phyloP scores from a whole-genome alignment of 441 rosid species.

The Erodium texanum region DNA sequence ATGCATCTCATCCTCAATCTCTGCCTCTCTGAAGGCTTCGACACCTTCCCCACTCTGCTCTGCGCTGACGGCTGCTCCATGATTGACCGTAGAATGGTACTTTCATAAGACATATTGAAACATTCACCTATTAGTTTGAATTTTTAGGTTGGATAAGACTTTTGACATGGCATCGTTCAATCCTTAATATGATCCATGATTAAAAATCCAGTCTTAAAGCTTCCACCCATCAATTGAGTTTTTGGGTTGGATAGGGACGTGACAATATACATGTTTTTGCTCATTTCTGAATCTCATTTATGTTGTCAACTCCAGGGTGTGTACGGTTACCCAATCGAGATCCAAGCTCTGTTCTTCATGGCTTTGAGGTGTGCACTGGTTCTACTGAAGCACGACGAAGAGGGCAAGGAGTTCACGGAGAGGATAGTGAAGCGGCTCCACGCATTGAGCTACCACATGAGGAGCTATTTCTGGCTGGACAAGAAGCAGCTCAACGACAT shows the following conservation, averaged over 20 bases:
- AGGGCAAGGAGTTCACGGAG: constrained; percentile 74
- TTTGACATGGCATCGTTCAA: too few species aligned
- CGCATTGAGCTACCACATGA: constrained; percentile 80
- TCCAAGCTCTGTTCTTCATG: constrained; percentile 89
- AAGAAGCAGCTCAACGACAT: constrained; percentile 86
- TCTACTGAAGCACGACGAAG: constrained; percentile 71
- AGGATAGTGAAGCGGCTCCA: constrained; percentile 74
- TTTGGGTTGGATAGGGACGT: too few species aligned
- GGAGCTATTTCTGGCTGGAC: constrained; percentile 86
- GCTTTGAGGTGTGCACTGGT: constrained; percentile 74
- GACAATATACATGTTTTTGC: too few species aligned
- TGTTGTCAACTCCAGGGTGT: constrained; percentile 49
- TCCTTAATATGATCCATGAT: too few species aligned
- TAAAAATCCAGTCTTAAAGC: too few species aligned
- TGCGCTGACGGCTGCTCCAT: constrained; percentile 96
- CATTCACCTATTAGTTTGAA: too few species aligned
- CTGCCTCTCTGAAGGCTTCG: constrained; percentile 84
- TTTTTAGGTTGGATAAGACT: too few species aligned
- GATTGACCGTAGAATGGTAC: constrained; percentile 94
- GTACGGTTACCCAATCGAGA: constrained; percentile 89
- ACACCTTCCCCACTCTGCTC: constrained; percentile 88
- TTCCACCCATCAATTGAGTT: too few species aligned
- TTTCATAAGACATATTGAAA: too few species aligned
- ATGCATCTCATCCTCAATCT: constrained; percentile 77
- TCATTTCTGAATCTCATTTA: background rate